Evolutionary conservation across 169 alveolate species (phyloP).

Genomic region (Cryptosporidium tyzzeri): DNA sequence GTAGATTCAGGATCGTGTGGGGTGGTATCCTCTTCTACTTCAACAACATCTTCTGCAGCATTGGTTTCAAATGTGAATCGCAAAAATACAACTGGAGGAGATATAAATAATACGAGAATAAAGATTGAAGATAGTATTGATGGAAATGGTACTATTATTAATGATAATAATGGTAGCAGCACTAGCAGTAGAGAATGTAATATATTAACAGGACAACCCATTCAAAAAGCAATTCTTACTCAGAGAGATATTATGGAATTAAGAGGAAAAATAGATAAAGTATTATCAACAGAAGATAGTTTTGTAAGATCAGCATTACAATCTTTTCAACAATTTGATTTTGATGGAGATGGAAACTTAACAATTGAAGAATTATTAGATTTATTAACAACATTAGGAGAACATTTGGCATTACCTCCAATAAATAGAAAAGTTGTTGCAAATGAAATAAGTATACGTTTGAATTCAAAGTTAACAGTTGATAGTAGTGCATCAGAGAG

Average conservation of each 20-base stretch:
- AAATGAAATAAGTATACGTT: constrained; percentile 37
- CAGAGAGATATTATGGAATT: constrained; percentile 34
- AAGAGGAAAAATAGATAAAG: constrained; percentile 35
- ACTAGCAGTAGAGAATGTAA: background rate
- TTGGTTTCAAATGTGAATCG: background rate
- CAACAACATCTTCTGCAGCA: background rate
- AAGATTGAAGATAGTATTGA: background rate
- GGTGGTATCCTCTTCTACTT: background rate
- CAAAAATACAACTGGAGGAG: background rate
- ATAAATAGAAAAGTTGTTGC: constrained; percentile 53
- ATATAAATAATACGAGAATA: background rate
- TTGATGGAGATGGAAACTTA: constrained; percentile 38
- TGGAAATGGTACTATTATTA: background rate
- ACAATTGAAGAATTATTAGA: constrained; percentile 55
- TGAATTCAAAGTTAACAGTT: constrained; percentile 46
- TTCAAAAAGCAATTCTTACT: constrained; percentile 49
- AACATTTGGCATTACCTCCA: constrained; percentile 72
- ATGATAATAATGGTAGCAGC: background rate
- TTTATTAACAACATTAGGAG: constrained; percentile 53
- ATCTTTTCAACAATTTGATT: constrained; percentile 55
- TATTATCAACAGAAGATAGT: constrained; percentile 35
- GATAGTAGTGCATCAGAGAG: constrained; percentile 15
- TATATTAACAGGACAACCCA: constrained; percentile 36
- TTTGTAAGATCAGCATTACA: constrained; percentile 31
- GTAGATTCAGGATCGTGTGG: constrained; percentile 9